Base-by-base conservation (phyloP, 331 rosid species). In the Quercus phellos region DNA sequence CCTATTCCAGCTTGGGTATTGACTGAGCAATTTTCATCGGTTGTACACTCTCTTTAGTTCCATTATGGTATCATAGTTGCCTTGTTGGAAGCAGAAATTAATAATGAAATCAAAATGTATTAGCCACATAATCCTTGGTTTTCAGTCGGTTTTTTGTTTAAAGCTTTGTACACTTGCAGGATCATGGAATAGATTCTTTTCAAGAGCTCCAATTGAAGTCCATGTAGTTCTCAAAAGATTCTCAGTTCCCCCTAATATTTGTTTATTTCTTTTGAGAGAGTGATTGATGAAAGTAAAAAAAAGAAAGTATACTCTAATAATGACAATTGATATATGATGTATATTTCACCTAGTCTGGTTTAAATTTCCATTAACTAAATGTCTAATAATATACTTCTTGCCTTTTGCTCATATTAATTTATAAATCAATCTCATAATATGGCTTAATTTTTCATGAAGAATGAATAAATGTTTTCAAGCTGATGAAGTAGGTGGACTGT, bases 1-100 rank as follows among this genome's bases (percentile, higher is more conserved):
- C 98, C 64, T 91, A 80, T 85, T 91, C 93, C 74, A 91, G 93
- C 83, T 86, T 93, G 91, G 98, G 91, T 88, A 93, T 93, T 79
- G 98, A 93, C 83, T 93, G 97, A 92, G 80, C 83, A 77, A 75
- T 79, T 72, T 84, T 80, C 74, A 68, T 80, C 51, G 46, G 81
- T 76, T 84, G 78, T 74, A 78, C 60, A 74, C 77, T 70, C 74
- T 51, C 86, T 73, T 84, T 87, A 73, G 89, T 71, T 74, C 85
- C 71, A 74, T 71, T 83, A 34, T 83, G 75, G 80, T 67, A 2
- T 60, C 83, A 84, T 63, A 5, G 10, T 11, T 66, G 16, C 26
- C 71, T 66, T 34, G 27, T 34, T 66, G 34, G 43, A 18, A 63
- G 8, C 26, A 18, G 51, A n/a, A 18, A 32, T 32, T n/a, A 8